Conservation (phyloP, 148 eudicot species). For the Diospyros lotus region DNA sequence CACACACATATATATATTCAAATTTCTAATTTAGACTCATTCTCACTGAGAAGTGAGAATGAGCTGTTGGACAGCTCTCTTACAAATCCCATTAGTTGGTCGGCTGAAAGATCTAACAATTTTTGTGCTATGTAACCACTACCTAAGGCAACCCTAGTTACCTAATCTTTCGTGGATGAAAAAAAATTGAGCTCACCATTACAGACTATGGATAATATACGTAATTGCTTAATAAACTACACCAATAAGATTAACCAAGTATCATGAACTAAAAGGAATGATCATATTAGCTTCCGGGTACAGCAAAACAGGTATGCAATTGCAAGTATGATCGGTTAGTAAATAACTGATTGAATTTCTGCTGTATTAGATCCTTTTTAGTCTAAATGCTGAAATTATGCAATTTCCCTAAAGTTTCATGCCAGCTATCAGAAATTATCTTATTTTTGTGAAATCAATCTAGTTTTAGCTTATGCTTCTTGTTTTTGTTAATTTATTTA, state of each 20-base stretch:
- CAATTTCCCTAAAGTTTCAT: neutral
- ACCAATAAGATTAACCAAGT: neutral
- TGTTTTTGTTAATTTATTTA: neutral
- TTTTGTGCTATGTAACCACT: no score
- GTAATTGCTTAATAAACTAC: neutral
- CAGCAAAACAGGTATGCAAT: neutral
- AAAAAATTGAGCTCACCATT: neutral
- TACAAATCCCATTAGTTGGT: no score
- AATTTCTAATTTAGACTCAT: no score
- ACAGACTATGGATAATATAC: neutral
- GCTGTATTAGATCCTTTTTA: neutral
- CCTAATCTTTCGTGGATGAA: no score
- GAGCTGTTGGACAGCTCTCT: no score
- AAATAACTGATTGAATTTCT: neutral
- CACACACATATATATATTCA: no score
- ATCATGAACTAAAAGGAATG: neutral
- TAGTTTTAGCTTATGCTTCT: neutral
- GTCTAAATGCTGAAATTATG: neutral
- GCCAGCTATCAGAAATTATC: neutral
- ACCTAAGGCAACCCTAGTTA: no score
- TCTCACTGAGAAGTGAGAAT: no score
- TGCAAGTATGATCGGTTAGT: neutral
- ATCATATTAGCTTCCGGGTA: neutral
- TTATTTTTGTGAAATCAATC: slow-evolving; percentile 7
- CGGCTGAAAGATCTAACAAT: no score